phyloP scores from a whole-genome alignment of 805 yeast species.

The Metschnikowia chrysomelidarum region DNA sequence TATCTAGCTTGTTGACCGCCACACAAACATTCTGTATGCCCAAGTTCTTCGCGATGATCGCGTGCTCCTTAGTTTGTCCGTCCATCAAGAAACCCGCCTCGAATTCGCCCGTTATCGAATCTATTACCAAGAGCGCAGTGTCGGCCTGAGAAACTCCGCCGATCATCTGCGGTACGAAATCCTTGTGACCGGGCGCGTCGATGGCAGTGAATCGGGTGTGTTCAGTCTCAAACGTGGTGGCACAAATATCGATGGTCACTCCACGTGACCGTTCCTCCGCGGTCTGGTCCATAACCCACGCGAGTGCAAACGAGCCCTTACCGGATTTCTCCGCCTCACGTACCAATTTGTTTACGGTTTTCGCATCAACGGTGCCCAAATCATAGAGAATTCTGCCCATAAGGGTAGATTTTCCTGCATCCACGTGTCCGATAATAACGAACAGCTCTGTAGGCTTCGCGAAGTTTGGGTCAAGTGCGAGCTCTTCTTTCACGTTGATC shows the following conservation, averaged over 20 bases:
- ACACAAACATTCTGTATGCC: slow-evolving; percentile 63
- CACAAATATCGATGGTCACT: slow-evolving; percentile 75
- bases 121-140: slow-evolving; percentile 69
- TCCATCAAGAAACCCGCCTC: slow-evolving; percentile 64
- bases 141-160: slow-evolving; percentile 82
- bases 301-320: slow-evolving; percentile 76
- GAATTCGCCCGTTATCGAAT: slow-evolving; percentile 62
- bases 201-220: slow-evolving; percentile 61
- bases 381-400: slow-evolving; percentile 74
- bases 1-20: slow-evolving; percentile 71
- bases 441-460: slow-evolving; percentile 61
- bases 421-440: slow-evolving; percentile 84
- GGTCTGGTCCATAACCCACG: slow-evolving; percentile 85
- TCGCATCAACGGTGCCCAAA: slow-evolving; percentile 61
- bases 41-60: slow-evolving; percentile 61
- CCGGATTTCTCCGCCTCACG: slow-evolving; percentile 67
- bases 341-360: slow-evolving; percentile 58
- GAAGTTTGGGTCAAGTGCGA: slow-evolving; percentile 29
- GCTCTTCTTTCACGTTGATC: slow-evolving; percentile 41
- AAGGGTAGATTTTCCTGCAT: slow-evolving; percentile 80
- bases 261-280: slow-evolving; percentile 73
- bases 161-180: slow-evolving; percentile 83
- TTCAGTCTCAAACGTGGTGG: slow-evolving; percentile 60
- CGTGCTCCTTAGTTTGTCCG: slow-evolving; percentile 81
- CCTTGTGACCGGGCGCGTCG: slow-evolving; percentile 85